Evolutionary conservation across 2,329 filamentous ascomycete species (phyloP), one percentile per base, ranked within the genome.

Genomic region (Alternaria viburni): DNA sequence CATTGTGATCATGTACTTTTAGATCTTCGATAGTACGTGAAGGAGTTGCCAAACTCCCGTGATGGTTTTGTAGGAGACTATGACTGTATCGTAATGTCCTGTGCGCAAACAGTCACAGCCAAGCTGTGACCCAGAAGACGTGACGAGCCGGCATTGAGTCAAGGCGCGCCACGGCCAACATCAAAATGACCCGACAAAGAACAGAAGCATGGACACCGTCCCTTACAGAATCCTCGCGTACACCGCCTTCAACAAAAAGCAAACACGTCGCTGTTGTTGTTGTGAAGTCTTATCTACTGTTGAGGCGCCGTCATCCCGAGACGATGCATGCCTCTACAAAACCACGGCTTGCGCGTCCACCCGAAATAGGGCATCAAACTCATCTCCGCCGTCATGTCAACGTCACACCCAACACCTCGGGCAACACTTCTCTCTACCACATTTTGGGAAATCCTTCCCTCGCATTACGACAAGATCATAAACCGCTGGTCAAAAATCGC

Each of bases 401-500:
- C 32, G 7, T 4, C n/a, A 15, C 12, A 57, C 28, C 6, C 46
- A 32, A 25, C 51, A 15, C 45, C 56, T 17, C 43, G 51, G 19
- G 32, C 13, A 21, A 41, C 30, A 11, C 61, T 65, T 21, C 19
- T 65, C 10, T 56, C 56, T 7, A 59, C 56, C 5, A 65, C 56
- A 5, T 63, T 67, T 43, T 67, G 59, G 62, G 45, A 61, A 45
- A 36, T 63, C 12, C 57, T 67, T 5, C 62, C 65, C 50, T 59
- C 62, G 19, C 59, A 62, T 15, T 62, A 67, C 55, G 54, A 65
- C n/a, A 56, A 52, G 26, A 65, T 67, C 36, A 28, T 50, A 19
- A 26, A 30, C 3, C 65, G 54, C 36, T 62, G 56, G 59, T 21
- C 19, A 1, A 52, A 55, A 26, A 65, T 63, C 13, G 47, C 62